Base-by-base conservation (phyloP, 2,329 filamentous ascomycete species). In the Paecilomyces sp. region DNA sequence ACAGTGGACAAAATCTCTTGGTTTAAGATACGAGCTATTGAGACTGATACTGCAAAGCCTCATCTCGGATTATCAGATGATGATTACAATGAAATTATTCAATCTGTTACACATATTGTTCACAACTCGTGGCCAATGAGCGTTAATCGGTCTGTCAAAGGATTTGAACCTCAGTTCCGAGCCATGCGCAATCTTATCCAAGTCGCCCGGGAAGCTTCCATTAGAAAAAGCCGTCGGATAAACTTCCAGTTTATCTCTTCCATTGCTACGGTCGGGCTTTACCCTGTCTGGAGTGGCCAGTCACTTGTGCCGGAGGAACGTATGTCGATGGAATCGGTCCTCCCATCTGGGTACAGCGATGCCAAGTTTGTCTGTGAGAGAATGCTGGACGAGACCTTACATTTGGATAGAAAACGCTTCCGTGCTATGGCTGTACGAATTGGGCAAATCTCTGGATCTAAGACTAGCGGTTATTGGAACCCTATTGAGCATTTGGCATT, bases 371-470 rank as follows among this genome's bases (percentile, higher is more conserved):
- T 74, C 0, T 83, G 81, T 65, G 81, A 85, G 63, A 67, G 70
- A 2, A 80, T 83, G 68, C 73, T 85, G 0, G 75, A 80, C 55
- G 68, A 74, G 56, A 83, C 82, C 0, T 66, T 83, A 3, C 75
- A 78, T 58, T 64, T 69, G n/a, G 67, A 79, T 61, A 76, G 76
- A 0, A 59, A 72, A 0, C 68, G 63, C 0, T 82, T 84, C 70
- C 74, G 73, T 15, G 61, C 78, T 0, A 78, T 76, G 70, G 68
- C 67, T 0, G 76, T 81, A 0, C 75, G 83, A 0, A 70, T 78
- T 0, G 83, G 80, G 0, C 83, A 86, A 66, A 80, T 86, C 50
- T 74, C 82, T 1, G 83, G 83, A 0, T 80, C 77, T 0, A 76
- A 65, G 2, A 72, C 59, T 0, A 83, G 70, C 58, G 83, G 82